phyloP scores from a whole-genome alignment of 371 early-diverging fungal genomes.

The Batkoa obscura region DNA sequence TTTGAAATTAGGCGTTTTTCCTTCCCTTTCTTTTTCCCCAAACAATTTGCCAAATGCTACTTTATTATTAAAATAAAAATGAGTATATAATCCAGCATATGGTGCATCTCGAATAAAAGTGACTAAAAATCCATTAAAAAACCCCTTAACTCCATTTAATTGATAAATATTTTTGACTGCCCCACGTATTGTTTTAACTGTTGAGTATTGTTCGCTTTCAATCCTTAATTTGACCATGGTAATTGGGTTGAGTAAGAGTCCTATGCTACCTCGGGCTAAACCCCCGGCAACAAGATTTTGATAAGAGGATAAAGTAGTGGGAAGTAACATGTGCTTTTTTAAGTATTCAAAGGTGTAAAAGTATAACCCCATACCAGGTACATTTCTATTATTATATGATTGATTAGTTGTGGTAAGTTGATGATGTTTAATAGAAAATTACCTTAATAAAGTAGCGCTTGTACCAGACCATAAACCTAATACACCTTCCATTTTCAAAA shows the following conservation, averaged over 20 bases:
- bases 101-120: conserved; percentile 90
- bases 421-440: too few relatives aligned
- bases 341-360: conserved; percentile 29
- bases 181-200: conserved; percentile 9
- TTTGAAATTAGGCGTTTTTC: not conserved
- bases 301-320: conserved; percentile 15
- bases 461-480: conserved; percentile 88
- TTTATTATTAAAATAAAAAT: conserved; percentile 66
- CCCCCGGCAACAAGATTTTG: conserved; percentile 65
- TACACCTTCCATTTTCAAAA: conserved; percentile 25
- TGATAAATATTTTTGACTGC: conserved; percentile 40
- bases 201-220: not conserved
- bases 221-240: conserved; percentile 76
- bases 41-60: not conserved
- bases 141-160: conserved; percentile 32
- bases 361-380: conserved; percentile 69
- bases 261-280: conserved; percentile 62
- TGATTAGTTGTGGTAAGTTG: not conserved
- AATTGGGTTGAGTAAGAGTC: conserved; percentile 84
- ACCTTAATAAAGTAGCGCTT: conserved; percentile 58
- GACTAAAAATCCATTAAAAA: conserved; percentile 79
- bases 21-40: not conserved
- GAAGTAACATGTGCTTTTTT: conserved; percentile 10
- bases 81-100: conserved; percentile 83
- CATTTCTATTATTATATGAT: conserved; percentile 28